Evolutionary conservation across 192 early-diverging fungal species (phyloP).

Genomic region (Entomortierella chlamydospora): DNA sequence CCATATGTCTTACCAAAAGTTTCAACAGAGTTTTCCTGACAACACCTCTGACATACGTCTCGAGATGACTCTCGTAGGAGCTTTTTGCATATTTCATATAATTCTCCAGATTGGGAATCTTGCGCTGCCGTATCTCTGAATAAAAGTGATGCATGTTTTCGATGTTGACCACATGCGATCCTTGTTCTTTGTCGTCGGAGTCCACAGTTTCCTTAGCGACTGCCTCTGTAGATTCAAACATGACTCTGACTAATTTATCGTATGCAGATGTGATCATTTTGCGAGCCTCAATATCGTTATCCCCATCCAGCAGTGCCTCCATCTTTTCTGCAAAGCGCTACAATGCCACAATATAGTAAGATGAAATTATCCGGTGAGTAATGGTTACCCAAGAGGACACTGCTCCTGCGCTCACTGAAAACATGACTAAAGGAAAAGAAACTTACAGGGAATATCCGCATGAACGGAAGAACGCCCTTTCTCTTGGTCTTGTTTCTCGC

Average conservation of each 20-base stretch:
- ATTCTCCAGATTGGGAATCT: constrained; percentile 75
- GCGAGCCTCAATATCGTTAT: constrained; percentile 75
- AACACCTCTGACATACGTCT: constrained; percentile 89
- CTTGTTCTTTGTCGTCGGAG: constrained; percentile 83
- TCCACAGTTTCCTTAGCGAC: constrained; percentile 84
- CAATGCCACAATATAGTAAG: not conserved
- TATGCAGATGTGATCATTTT: constrained; percentile 82
- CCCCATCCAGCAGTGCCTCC: constrained; percentile 68
- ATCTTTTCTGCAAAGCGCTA: constrained; percentile 84
- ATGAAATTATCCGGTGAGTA: not conserved
- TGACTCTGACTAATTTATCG: constrained; percentile 81
- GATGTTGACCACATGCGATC: constrained; percentile 78
- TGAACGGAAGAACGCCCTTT: constrained; percentile 89
- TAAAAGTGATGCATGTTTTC: constrained; percentile 98
- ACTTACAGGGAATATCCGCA: constrained; percentile 88
- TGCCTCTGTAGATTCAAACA: constrained; percentile 89
- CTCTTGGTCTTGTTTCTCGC: constrained; percentile 90
- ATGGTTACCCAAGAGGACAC: not conserved
- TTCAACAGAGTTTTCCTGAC: constrained; percentile 89
- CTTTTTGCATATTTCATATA: constrained; percentile 88
- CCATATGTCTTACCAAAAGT: constrained; percentile 69
- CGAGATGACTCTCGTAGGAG: constrained; percentile 82
- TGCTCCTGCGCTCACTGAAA: not conserved
- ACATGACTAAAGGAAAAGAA: not conserved
- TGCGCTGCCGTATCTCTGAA: constrained; percentile 79